These are phyloP conservation scores for Phytophthora sansomeana DNA, from an alignment of 352 stramenopile species.

Conservation along the genomic window DNA sequence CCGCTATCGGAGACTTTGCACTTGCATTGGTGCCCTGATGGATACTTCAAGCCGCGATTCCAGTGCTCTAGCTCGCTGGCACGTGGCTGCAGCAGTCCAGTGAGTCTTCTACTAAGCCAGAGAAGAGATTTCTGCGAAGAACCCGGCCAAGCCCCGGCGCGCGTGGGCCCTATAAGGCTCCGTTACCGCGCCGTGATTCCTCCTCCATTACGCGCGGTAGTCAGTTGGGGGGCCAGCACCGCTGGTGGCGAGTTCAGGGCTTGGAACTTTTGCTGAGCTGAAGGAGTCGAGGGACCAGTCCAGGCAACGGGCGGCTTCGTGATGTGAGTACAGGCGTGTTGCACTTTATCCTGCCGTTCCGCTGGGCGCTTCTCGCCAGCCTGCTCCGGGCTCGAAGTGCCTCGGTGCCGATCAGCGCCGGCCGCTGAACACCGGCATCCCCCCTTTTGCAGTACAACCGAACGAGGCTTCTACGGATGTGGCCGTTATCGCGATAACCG, in stretches of 20 bases:
- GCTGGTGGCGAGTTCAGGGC: too few relatives aligned
- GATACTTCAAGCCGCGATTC: background rate
- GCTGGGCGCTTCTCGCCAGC: too few relatives aligned
- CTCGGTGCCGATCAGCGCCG: too few relatives aligned
- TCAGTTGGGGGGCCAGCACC: too few relatives aligned
- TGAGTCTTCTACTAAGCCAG: conserved; percentile 12
- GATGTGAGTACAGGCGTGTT: too few relatives aligned
- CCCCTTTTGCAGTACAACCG: conserved; percentile 17
- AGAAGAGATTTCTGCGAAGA: conserved; percentile 32
- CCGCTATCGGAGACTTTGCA: too few relatives aligned
- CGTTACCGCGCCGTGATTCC: conserved; percentile 34
- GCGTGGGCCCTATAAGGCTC: conserved; percentile 28
- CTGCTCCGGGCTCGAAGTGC: too few relatives aligned
- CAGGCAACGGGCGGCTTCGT: too few relatives aligned
- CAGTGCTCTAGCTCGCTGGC: background rate
- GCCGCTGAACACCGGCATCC: background rate
- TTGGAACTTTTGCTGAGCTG: too few relatives aligned
- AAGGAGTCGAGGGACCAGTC: too few relatives aligned
- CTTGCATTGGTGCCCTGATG: too few relatives aligned
- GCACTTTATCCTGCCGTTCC: too few relatives aligned
- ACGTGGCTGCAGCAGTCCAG: conserved; percentile 29
- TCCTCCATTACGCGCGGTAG: conserved; percentile 34
- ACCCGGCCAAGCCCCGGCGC: conserved; percentile 21
- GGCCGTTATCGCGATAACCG: conserved; percentile 37
- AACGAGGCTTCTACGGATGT: conserved; percentile 23